Base-by-base conservation (phyloP, 129 eudicot species). In the Mikania micrantha region DNA sequence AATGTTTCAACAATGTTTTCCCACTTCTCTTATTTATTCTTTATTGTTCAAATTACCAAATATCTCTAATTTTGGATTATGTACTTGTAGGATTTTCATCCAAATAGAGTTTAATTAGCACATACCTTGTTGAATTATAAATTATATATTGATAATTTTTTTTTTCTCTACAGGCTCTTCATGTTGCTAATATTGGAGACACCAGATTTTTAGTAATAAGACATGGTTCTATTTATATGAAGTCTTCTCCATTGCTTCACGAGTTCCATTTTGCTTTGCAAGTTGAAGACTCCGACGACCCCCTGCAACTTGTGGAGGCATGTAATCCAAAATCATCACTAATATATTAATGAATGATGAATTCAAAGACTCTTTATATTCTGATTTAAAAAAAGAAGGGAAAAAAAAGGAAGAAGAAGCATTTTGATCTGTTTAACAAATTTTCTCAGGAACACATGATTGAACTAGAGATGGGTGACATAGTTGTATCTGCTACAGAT, bases 141-240 rank as follows among this genome's bases (percentile, higher is more conserved):
- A 34, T 16, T 11, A n/a, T n/a, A n/a, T n/a, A n/a, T n/a, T n/a
- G n/a, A n/a, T n/a, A n/a, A n/a, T n/a, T n/a, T n/a, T n/a, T n/a
- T n/a, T n/a, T n/a, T n/a, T n/a, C n/a, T 27, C 42, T 31, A 36
- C 84, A 92, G 98, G 82, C 72, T 71, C 95, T 92, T 67, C 91
- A 81, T 34, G 96, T 82, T 77, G 96, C 90, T 70, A 88, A 92
- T 84, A 75, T 92, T 68, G 98, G 98, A 64, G 90, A 92, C 83
- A 72, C 96, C 0, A 96, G 96, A 60, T 86, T 92, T 75, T 49
- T 86, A 11, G 69, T 88, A 39, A 60, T 92, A 20, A 80, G 98
- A 60, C 84, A 92, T 70, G 95, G 86, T 42, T 44, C 79, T 39
- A 70, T 88, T 58, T 80, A 74, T 66, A 77, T 69, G 29, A 88